These are phyloP conservation scores for Podaxis pistillaris DNA, from an alignment of 768 basidiomycete genomes.

Conservation along the genomic window DNA sequence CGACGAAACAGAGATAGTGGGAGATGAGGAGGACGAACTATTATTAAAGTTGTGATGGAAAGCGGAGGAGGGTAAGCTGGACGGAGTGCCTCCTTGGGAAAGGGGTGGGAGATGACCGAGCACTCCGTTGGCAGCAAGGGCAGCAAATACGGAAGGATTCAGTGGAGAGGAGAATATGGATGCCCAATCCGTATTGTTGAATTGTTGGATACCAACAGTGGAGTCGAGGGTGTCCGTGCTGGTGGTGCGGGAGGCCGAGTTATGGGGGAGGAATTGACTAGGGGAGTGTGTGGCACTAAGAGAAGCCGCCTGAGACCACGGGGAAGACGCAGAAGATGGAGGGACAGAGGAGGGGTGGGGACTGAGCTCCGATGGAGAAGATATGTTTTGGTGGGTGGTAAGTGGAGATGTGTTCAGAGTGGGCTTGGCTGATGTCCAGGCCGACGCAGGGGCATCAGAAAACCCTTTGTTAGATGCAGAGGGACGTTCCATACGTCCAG, in stretches of 20 bases:
- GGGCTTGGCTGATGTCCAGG: constrained; percentile 29
- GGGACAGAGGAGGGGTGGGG: constrained; percentile 31
- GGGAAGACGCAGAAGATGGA: constrained; percentile 30
- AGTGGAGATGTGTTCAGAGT: constrained; percentile 34
- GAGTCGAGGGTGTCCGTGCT: constrained; percentile 15
- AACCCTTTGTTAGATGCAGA: neutral
- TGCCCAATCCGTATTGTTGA: constrained; percentile 46
- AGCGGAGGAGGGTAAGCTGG: constrained; percentile 37
- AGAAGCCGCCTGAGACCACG: constrained; percentile 33
- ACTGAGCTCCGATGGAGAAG: constrained; percentile 23
- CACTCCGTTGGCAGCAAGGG: constrained; percentile 59
- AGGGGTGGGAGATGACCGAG: constrained; percentile 38
- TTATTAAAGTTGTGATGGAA: neutral
- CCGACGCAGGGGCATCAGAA: constrained; percentile 14
- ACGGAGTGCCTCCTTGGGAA: constrained; percentile 22
- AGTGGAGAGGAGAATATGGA: constrained; percentile 61
- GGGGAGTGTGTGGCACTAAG: constrained; percentile 6
- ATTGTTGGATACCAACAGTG: constrained; percentile 20
- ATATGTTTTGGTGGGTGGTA: constrained; percentile 18
- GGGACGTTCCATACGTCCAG: constrained; percentile 3
- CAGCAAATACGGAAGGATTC: constrained; percentile 58
- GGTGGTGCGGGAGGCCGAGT: constrained; percentile 13
- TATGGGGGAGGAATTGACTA: constrained; percentile 16
- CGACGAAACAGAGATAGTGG: constrained; percentile 19
- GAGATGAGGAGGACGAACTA: constrained; percentile 15